phyloP scores from a whole-genome alignment of 495 filamentous ascomycete species.

The Stereocaulon alpinum region DNA sequence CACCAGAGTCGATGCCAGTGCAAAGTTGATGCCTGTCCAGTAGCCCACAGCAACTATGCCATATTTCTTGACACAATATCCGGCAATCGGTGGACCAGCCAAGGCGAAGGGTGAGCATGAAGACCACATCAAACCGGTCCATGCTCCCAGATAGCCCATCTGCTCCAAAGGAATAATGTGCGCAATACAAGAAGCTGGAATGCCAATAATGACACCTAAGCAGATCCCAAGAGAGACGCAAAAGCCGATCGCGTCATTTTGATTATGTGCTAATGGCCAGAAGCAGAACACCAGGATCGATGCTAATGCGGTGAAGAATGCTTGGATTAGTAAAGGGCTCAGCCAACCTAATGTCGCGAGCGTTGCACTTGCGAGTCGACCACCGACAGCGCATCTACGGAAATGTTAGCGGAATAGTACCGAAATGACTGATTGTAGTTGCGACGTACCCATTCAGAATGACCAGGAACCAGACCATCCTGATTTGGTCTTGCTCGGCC shows the following conservation, averaged over 20 bases:
- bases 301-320: constrained; percentile 23
- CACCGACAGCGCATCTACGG: constrained; percentile 6
- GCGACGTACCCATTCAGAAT: constrained; percentile 33
- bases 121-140: constrained; percentile 38
- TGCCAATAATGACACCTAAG: constrained; percentile 31
- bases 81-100: constrained; percentile 32
- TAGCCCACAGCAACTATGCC: constrained; percentile 10
- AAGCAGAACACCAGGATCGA: constrained; percentile 28
- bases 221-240: constrained; percentile 31
- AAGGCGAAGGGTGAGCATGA: constrained; percentile 28
- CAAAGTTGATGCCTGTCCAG: neutral
- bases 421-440: too few relatives aligned
- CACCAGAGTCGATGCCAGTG: too few relatives aligned
- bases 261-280: constrained; percentile 27
- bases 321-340: constrained; percentile 30
- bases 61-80: constrained; percentile 9
- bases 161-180: constrained; percentile 24
- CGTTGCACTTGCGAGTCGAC: constrained; percentile 4
- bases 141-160: constrained; percentile 27
- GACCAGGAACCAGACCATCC: constrained; percentile 32
- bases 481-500: constrained; percentile 30
- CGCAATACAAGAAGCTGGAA: constrained; percentile 33
- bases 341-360: neutral
- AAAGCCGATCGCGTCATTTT: constrained; percentile 29
- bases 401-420: neutral